A percentile compares a stretch with the other conserved stretches of the same genome.
Evolutionary conservation across 2,329 filamentous ascomycete genomes (phyloP).

Genomic region (Aspergillus novofumigatus): DNA sequence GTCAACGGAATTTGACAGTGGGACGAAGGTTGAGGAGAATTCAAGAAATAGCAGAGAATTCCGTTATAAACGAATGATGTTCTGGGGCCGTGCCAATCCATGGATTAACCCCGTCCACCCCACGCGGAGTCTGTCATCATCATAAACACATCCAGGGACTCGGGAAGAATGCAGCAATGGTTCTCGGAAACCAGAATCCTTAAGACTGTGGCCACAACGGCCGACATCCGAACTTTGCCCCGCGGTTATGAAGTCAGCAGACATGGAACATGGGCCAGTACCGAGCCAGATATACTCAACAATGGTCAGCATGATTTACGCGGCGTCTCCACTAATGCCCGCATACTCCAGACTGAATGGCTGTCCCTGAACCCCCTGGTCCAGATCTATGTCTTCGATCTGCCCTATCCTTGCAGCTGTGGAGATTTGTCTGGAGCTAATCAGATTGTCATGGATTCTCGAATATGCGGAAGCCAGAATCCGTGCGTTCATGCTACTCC

Average conservation of each 20-base stretch:
- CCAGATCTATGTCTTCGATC: conserved; percentile 7
- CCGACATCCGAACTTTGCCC: background rate
- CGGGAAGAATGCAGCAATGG: background rate
- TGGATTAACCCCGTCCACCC: background rate
- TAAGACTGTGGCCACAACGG: background rate
- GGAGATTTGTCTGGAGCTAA: conserved; percentile 2
- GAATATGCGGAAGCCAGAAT: conserved; percentile 29
- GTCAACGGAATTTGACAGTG: background rate
- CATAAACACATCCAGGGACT: no score
- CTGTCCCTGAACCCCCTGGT: background rate
- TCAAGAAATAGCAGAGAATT: background rate
- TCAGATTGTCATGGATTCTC: conserved; percentile 9
- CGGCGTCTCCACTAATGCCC: conserved; percentile 6
- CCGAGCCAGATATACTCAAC: background rate
- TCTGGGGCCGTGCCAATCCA: no score
- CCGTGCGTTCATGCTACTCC: conserved; percentile 13
- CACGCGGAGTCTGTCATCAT: background rate
- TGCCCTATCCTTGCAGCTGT: conserved; percentile 3
- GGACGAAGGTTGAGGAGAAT: background rate
- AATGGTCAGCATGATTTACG: conserved; percentile 1
- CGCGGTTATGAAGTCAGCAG: background rate
- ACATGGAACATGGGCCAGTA: no score
- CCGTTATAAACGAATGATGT: background rate
- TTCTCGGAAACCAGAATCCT: conserved; percentile 25
- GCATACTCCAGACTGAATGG: background rate